Base-by-base conservation (phyloP, 208 protist species). In the Tritrichomonas musculus region DNA sequence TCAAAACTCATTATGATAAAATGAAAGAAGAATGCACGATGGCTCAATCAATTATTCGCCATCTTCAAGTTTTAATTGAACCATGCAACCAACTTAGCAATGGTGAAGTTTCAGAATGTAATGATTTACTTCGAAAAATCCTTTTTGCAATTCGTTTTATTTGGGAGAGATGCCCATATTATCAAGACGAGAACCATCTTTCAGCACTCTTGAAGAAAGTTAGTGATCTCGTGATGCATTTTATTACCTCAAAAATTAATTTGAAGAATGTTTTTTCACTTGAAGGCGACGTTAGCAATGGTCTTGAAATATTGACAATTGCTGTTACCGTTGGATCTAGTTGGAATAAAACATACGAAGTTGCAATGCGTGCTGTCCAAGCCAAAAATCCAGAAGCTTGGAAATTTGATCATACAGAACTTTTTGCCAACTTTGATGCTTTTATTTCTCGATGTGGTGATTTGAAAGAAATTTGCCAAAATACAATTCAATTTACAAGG, bases 221-320 rank as follows among this genome's bases (percentile, higher is more conserved):
- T 57, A 88, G 77, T 88, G 77, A 88, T 47, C 41, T 88, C 33
- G 77, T 88, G 53, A 88, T 88, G 77, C 77, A 88, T 50, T 88
- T 88, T 33, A 88, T 88, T 30, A 88, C 77, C 33, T 88, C 77
- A 39, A 88, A 88, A 49, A 88, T 88, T 50, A 88, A 88, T 39
- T 36, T 88, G 8, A 36, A 88, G 3, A 88, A 88, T 39, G 77
- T 88, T 39, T 88, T 88, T 50, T 60, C 41, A 39, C 47, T 88
- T 20, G 77, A 88, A 39, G 77, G 77, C 9, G 77, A 88, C 41
- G 77, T 88, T 17, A 88, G 44, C 47, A 44, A 88, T 30, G 77
- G 77, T n/a, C n/a, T 88, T 22, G 77, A 88, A 20, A 88, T 88
- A 39, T 47, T 88, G 2, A 88, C 77, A 60, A 88, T 88, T 27